phyloP scores from a whole-genome alignment of 768 basidiomycete species.

The Phlebiopsis flavidoalba region DNA sequence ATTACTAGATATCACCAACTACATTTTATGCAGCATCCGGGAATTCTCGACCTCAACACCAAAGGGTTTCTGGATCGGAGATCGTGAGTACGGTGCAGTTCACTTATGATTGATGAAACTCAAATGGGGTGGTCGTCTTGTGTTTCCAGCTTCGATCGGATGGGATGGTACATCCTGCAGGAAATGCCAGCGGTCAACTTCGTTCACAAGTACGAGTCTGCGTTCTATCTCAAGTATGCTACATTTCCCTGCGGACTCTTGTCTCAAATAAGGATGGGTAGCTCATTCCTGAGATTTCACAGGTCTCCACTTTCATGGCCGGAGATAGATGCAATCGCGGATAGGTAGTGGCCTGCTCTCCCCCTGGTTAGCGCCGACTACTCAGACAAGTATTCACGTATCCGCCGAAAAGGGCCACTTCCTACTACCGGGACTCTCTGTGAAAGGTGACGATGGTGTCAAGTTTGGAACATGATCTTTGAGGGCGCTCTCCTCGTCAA shows the following conservation, averaged over 20 bases:
- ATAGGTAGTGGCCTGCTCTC: slow-evolving; percentile 60
- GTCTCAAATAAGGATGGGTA: neutral
- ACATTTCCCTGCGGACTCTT: neutral
- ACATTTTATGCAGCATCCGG: slow-evolving; percentile 59
- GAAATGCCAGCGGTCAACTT: slow-evolving; percentile 72
- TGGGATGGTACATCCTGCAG: slow-evolving; percentile 45
- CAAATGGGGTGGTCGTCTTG: no score
- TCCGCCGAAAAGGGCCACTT: slow-evolving; percentile 53
- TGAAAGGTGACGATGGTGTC: slow-evolving; percentile 47
- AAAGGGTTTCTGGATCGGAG: slow-evolving; percentile 70
- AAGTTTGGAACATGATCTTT: slow-evolving; percentile 65
- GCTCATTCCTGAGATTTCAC: neutral
- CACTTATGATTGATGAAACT: neutral
- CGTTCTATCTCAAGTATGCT: slow-evolving; percentile 69
- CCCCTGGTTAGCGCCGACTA: slow-evolving; percentile 37
- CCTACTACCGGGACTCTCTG: slow-evolving; percentile 59
- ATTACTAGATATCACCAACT: slow-evolving; percentile 64
- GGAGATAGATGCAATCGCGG: slow-evolving; percentile 48
- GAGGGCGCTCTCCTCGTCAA: slow-evolving; percentile 58
- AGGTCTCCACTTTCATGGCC: slow-evolving; percentile 29
- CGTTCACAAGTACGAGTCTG: slow-evolving; percentile 64
- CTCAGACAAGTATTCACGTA: slow-evolving; percentile 54
- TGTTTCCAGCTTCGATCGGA: slow-evolving; percentile 1
- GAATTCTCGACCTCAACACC: slow-evolving; percentile 46
- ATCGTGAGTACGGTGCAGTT: slow-evolving; percentile 42